Conservation (phyloP, 371 early-diverging fungal genomes). For the Mucor racemosus region DNA sequence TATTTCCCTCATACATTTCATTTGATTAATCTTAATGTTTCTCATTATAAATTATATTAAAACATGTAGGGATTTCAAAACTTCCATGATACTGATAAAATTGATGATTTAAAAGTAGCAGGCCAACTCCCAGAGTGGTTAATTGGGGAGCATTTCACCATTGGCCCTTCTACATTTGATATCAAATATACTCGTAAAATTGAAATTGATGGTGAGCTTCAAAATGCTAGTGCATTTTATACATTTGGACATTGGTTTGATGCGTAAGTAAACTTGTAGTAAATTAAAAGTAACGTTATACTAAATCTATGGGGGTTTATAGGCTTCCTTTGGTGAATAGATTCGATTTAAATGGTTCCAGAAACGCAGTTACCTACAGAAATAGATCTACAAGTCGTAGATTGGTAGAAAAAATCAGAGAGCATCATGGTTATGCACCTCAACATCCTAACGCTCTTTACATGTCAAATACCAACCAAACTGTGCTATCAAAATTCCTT, state of each 20-base stretch:
- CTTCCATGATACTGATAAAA: conserved; percentile 40
- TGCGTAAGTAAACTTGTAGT: conserved; percentile 39
- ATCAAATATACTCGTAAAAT: conserved; percentile 65
- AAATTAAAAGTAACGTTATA: not conserved
- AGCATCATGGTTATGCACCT: conserved; percentile 70
- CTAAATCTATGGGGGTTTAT: not conserved
- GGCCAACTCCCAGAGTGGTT: conserved; percentile 70
- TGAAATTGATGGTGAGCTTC: conserved; percentile 60
- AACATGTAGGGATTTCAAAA: conserved; percentile 48
- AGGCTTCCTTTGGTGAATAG: conserved; percentile 63
- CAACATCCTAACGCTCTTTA: conserved; percentile 67
- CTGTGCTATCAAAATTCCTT: conserved; percentile 59
- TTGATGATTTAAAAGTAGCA: conserved; percentile 44
- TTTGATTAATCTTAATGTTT: not conserved
- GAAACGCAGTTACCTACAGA: conserved; percentile 61
- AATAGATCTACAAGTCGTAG: conserved; percentile 65
- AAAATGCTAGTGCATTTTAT: conserved; percentile 62
- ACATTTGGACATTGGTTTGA: conserved; percentile 78
- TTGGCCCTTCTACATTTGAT: conserved; percentile 68
- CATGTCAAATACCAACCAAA: conserved; percentile 70
- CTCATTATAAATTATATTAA: not conserved
- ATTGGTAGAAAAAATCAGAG: conserved; percentile 64
- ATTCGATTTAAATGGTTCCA: conserved; percentile 60
- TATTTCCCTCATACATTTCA: not conserved
- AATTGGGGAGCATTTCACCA: conserved; percentile 63